Percentiles rank a stretch among this genome's conserved stretches.
phyloP scores from a whole-genome alignment of 2,329 filamentous ascomycete genomes.

The Leptographium lundbergii region DNA sequence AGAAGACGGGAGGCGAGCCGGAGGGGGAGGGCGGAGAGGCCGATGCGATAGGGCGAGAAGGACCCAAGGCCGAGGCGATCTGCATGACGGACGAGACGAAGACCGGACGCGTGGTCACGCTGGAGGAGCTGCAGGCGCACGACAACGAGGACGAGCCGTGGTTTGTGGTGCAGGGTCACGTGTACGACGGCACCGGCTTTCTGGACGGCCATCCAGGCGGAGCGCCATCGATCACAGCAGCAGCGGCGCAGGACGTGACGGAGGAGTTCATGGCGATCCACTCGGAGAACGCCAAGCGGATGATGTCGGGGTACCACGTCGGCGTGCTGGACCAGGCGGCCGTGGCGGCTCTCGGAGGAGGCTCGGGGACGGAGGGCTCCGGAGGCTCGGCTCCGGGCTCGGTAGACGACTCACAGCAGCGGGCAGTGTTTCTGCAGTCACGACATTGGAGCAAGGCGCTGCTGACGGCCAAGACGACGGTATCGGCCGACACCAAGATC shows the following conservation, averaged over 20 bases:
- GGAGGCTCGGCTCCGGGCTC: constrained; percentile 7
- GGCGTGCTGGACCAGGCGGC: constrained; percentile 57
- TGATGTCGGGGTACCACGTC: constrained; percentile 81
- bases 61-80: constrained; percentile 36
- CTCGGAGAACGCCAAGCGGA: constrained; percentile 79
- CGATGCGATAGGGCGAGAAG: constrained; percentile 22
- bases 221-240: constrained; percentile 69
- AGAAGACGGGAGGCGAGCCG: constrained; percentile 64
- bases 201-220: constrained; percentile 76
- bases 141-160: constrained; percentile 55
- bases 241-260: constrained; percentile 68
- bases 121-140: constrained; percentile 61
- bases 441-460: constrained; percentile 62
- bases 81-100: constrained; percentile 62
- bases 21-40: constrained; percentile 16
- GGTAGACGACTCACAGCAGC: constrained; percentile 21
- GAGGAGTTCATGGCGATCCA: constrained; percentile 92
- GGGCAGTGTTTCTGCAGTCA: constrained; percentile 56
- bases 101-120: constrained; percentile 39
- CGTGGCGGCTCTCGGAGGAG: constrained; percentile 36
- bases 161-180: constrained; percentile 81
- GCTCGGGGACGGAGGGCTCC: constrained; percentile 7
- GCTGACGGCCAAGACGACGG: constrained; percentile 51
- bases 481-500: constrained; percentile 69
- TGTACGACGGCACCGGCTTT: constrained; percentile 76